Evolutionary conservation across 176 grass and related monocot species (phyloP), one percentile per base, ranked within the genome.

Genomic region (Thinopyrum elongatum): DNA sequence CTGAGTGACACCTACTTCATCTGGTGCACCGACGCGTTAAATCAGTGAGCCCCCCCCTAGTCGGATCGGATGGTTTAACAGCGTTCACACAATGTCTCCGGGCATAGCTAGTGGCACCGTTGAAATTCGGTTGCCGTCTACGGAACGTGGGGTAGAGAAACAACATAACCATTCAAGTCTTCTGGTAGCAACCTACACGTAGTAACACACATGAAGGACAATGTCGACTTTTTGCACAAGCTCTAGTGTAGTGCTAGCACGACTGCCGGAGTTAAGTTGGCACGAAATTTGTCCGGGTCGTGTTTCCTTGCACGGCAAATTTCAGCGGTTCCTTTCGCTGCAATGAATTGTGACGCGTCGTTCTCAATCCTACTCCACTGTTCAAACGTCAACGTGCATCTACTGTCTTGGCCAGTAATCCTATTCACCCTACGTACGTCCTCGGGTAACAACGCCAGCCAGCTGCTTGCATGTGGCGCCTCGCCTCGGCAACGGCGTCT

Each of bases 281-380:
- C 30, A 8, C 16, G 11, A 70, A 36, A 38, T 22, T 22, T 5
- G 44, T 47, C 0, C 33, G 66, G 22, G 66, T 9, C 1, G n/a
- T 8, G 39, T 47, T 74, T 27, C 70, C 23, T 47, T 47, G 71
- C 70, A 16, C 70, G n/a, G 38, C 70, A 16, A 73, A 73, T 4
- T 26, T 14, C n/a, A 8, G 70, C 1, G 12, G 36, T 13, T 26
- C 38, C 70, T 73, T 73, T 26, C 38, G 70, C 61, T 9, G 2
- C 31, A 69, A 65, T 80, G 42, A 90, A 64, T 78, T 71, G 46
- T 68, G 72, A 86, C 46, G 17, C n/a, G 64, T 82, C 78, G 17
- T 38, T 9, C 53, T 58, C 53, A 58, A 9, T 70, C 78, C 16
- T 53, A 4, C 31, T 35, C 3, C 34, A 82, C 78, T 77, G 68